These are phyloP conservation scores for Thermoascus crustaceus DNA, from an alignment of 2,329 filamentous ascomycete genomes.

Conservation along the genomic window DNA sequence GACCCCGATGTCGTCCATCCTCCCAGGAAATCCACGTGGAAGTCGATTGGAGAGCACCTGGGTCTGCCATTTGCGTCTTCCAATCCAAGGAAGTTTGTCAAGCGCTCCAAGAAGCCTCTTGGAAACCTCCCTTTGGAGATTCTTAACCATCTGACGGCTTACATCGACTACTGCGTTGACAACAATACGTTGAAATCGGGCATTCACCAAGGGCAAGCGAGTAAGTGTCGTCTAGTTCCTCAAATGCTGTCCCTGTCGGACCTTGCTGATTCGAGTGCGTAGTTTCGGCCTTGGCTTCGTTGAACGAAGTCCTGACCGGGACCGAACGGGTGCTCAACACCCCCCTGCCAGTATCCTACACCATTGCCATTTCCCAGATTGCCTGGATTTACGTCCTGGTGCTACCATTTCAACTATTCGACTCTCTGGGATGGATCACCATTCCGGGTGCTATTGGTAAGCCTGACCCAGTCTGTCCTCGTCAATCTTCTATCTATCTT, in stretches of 20 bases:
- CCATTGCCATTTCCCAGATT: constrained; percentile 77
- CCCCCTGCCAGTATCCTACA: constrained; percentile 73
- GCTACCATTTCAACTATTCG: constrained; percentile 71
- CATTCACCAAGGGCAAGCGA: constrained; percentile 31
- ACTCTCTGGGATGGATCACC: constrained; percentile 59
- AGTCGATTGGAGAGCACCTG: constrained; percentile 61
- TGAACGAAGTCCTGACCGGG: constrained; percentile 66
- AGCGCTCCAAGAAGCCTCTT: constrained; percentile 61
- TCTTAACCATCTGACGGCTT: constrained; percentile 60
- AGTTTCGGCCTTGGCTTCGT: constrained; percentile 52
- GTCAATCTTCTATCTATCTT: background rate
- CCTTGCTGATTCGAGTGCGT: constrained; percentile 7
- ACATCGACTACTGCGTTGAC: constrained; percentile 53
- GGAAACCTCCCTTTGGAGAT: constrained; percentile 82
- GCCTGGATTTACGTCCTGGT: constrained; percentile 76
- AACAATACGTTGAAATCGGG: constrained; percentile 30
- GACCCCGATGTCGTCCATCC: constrained; percentile 30
- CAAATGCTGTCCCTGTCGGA: no score
- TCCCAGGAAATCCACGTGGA: constrained; percentile 47
- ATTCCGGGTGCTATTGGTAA: constrained; percentile 63
- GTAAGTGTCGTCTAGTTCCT: no score
- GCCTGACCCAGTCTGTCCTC: no score
- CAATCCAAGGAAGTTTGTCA: constrained; percentile 71
- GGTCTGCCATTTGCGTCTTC: constrained; percentile 68
- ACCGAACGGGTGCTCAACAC: constrained; percentile 75